Base-by-base conservation (phyloP, 805 yeast species). In the Candida multigemmis region DNA sequence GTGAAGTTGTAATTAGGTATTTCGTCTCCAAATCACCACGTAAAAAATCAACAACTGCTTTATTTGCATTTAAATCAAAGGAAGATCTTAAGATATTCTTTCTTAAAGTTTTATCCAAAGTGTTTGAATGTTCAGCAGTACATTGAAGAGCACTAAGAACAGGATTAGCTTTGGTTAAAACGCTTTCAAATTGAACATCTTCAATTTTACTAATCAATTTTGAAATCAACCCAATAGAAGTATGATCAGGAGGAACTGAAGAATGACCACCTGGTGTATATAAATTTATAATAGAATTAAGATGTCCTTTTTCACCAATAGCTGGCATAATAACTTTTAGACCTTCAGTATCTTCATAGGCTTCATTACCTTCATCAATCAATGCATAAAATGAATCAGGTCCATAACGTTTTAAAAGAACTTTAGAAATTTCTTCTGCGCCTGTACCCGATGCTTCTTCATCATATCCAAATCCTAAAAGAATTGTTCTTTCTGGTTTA, bases 221-320 rank as follows among this genome's bases (percentile, higher is more conserved):
- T 3, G 69, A 53, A 43, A 66, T 45, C 3, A 66, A 50, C 1
- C 74, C 74, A 37, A 68, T 67, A 1, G 63, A 44, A 0, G 74
- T 66, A 39, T 66, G 69, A 12, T 53, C 46, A 11, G 69, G 71
- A 4, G 74, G 74, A 12, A 66, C 46, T 0, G 69, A 60, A 0
- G 72, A 65, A 41, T 68, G 74, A 0, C 74, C 74, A 14, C 74
- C 74, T 4, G 65, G 67, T 5, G 68, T 58, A 23, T 38, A 53
- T 19, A 68, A 41, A 13, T 53, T 58, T 22, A 68, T 49, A n/a
- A 44, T 34, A 2, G 66, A 41, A 39, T 68, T 55, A 21, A 65
- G 32, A 30, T 59, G 53, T 1, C 74, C 74, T 42, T 68, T 68
- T 37, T 68, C 74, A 7, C 68, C 62, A 2, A 68, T 60, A 8